phyloP scores from a whole-genome alignment of 306 rosid species.

The Psophocarpus tetragonolobus region DNA sequence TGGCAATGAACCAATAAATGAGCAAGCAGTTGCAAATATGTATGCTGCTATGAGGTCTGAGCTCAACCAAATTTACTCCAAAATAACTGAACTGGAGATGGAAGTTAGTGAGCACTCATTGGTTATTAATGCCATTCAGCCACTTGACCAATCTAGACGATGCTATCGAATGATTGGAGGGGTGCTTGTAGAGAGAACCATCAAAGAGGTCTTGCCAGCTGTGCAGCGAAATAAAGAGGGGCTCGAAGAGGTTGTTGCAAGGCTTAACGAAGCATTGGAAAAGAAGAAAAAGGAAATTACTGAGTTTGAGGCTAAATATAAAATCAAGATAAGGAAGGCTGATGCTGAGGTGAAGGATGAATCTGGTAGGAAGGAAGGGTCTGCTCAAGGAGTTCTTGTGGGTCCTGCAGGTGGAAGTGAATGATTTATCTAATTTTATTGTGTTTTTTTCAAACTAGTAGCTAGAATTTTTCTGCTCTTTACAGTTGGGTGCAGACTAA shows the following conservation, averaged over 20 bases:
- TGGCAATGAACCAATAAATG: constrained; percentile 74
- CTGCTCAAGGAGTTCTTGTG: constrained; percentile 94
- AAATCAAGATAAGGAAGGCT: constrained; percentile 75
- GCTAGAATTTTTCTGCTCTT: not conserved
- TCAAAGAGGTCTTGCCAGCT: constrained; percentile 92
- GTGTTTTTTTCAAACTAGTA: not conserved
- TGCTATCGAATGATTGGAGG: constrained; percentile 98
- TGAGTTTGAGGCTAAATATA: constrained; percentile 86
- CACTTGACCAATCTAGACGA: constrained; percentile 83
- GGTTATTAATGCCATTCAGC: constrained; percentile 88
- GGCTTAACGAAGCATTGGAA: constrained; percentile 85
- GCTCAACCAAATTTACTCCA: constrained; percentile 89
- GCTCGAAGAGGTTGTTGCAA: constrained; percentile 75
- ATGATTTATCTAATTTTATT: constrained; percentile 32
- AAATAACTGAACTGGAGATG: constrained; percentile 96
- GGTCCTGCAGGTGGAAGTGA: constrained; percentile 81
- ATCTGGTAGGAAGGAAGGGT: constrained; percentile 72
- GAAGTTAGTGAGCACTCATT: constrained; percentile 86
- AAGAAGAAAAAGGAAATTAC: constrained; percentile 91
- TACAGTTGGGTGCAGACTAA: constrained; percentile 26
- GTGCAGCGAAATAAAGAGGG: constrained; percentile 94
- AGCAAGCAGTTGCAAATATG: constrained; percentile 83
- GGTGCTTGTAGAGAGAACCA: constrained; percentile 96
- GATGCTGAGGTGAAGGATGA: constrained; percentile 75
- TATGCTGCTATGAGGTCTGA: constrained; percentile 84